A percentile compares a stretch with the other conserved stretches of the same genome.
These are phyloP conservation scores for Spinellus fusiger DNA, from an alignment of 192 early-diverging fungal genomes.

Conservation along the genomic window DNA sequence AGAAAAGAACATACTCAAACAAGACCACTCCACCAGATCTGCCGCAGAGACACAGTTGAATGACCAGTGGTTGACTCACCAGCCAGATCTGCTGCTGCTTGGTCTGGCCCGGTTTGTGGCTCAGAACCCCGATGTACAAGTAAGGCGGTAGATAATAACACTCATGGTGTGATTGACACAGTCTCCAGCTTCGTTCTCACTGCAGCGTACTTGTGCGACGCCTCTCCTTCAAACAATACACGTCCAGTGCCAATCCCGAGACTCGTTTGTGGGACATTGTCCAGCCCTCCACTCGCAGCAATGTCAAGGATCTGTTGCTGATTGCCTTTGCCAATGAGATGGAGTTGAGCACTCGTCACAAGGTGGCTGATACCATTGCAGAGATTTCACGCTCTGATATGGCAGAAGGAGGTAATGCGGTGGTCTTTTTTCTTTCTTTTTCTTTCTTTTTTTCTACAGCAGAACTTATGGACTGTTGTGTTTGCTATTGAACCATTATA, in stretches of 20 bases:
- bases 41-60: conserved; percentile 46
- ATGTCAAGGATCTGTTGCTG: conserved; percentile 73
- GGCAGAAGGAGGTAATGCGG: conserved; percentile 36
- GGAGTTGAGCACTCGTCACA: conserved; percentile 72
- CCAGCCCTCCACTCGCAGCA: conserved; percentile 53
- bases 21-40: conserved; percentile 18
- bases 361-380: conserved; percentile 90
- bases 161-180: background rate
- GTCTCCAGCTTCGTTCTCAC: conserved; percentile 41
- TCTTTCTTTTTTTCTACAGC: background rate
- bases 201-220: conserved; percentile 50
- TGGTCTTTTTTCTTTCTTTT: conserved; percentile 11
- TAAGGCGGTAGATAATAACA: background rate
- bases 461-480: background rate
- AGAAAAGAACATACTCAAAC: background rate
- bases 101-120: conserved; percentile 41
- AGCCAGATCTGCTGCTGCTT: conserved; percentile 41
- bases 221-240: conserved; percentile 40
- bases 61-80: conserved; percentile 45
- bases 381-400: conserved; percentile 71
- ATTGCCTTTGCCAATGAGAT: conserved; percentile 72
- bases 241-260: conserved; percentile 23
- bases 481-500: conserved; percentile 15
- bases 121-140: conserved; percentile 28
- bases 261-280: conserved; percentile 65